Evolutionary conservation across 202 grass and related monocot genomes (phyloP).

Genomic region (Schoenoplectus tabernaemontani): DNA sequence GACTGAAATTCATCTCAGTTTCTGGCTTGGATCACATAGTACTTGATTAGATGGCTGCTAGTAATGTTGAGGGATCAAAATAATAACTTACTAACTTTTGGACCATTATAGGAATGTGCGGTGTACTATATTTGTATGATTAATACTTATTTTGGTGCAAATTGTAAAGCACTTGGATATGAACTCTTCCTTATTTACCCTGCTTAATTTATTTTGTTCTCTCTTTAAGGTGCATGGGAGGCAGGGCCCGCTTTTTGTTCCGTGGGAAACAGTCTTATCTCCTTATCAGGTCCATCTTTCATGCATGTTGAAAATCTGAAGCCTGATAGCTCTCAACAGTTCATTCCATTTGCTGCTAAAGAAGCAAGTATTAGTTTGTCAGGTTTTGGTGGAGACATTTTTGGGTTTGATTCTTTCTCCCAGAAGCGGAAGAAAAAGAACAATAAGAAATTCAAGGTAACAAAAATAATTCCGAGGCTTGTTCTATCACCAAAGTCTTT

Average conservation of each 20-base stretch:
- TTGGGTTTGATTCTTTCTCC: slow-evolving; percentile 62
- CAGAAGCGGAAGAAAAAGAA: slow-evolving; percentile 15
- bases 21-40: background rate
- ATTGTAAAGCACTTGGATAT: background rate
- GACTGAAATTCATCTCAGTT: background rate
- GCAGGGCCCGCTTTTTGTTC: slow-evolving; percentile 88
- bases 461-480: background rate
- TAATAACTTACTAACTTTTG: background rate
- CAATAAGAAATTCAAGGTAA: background rate
- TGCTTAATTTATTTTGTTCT: background rate
- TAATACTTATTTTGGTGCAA: background rate
- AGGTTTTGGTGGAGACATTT: slow-evolving; percentile 47
- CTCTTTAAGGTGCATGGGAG: slow-evolving; percentile 18
- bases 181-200: background rate
- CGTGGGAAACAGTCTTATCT: slow-evolving; percentile 62
- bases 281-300: slow-evolving; percentile 52
- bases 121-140: background rate
- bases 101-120: background rate
- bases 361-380: slow-evolving; percentile 79
- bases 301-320: slow-evolving; percentile 24
- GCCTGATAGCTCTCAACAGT: slow-evolving; percentile 37
- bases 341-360: slow-evolving; percentile 79
- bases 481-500: background rate
- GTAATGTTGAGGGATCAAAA: background rate
- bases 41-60: background rate